phyloP scores from a whole-genome alignment of 108 stramenopile species.

The Nannochloropsis oceanica region DNA sequence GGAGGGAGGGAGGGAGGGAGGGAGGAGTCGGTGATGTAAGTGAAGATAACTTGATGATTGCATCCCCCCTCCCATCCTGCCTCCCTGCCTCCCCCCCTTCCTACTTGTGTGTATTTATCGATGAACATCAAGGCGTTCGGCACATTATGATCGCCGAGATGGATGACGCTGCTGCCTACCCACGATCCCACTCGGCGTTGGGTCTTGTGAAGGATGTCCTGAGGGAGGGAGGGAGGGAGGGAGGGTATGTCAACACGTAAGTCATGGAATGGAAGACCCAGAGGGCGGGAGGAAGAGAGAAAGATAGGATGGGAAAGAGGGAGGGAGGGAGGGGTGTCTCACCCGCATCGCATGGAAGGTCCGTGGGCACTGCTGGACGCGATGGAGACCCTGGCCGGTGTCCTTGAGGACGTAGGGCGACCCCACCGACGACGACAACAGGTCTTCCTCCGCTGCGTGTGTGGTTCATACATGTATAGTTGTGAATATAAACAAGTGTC shows the following conservation, averaged over 20 bases:
- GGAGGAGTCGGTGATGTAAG: not conserved
- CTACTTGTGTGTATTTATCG: slow-evolving; percentile 62
- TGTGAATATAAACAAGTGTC: too few species aligned
- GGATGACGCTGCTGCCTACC: slow-evolving; percentile 58
- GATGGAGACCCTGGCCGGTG: slow-evolving; percentile 63
- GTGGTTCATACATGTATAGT: too few species aligned
- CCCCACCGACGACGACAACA: slow-evolving; percentile 29
- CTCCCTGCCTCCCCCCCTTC: not conserved
- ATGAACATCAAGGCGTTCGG: slow-evolving; percentile 64
- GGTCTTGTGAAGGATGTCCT: not conserved
- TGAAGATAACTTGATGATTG: not conserved
- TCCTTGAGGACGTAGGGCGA: slow-evolving; percentile 48
- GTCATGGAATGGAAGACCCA: too few species aligned
- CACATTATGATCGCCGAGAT: slow-evolving; percentile 70
- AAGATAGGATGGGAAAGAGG: not conserved
- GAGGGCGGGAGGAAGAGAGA: not conserved
- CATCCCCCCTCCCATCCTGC: not conserved
- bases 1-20: not conserved
- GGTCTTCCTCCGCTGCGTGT: slow-evolving; percentile 53
- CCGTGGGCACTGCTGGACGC: slow-evolving; percentile 57
- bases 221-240: not conserved
- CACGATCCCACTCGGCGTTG: slow-evolving; percentile 12
- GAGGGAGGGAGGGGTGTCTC: slow-evolving; percentile 2
- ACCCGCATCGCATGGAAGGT: slow-evolving; percentile 59
- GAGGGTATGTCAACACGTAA: not conserved